phyloP scores from a whole-genome alignment of 2,329 filamentous ascomycete genomes.

The Trichoderma atroviride region DNA sequence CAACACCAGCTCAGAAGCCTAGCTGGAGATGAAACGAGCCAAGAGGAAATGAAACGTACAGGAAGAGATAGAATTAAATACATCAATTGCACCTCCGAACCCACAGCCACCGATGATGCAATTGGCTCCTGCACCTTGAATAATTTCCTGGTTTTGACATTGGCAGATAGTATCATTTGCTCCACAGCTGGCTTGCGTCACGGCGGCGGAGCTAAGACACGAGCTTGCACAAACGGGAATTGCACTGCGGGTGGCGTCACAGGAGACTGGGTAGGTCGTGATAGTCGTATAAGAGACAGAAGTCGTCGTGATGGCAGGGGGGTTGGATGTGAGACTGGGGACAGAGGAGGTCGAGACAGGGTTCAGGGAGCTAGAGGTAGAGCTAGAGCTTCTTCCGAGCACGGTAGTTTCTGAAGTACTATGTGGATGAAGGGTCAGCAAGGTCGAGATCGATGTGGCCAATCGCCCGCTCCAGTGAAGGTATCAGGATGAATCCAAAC shows the following conservation, averaged over 20 bases:
- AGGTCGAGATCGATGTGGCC: background rate
- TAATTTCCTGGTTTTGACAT: background rate
- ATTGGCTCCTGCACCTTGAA: background rate
- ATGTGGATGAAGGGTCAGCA: background rate
- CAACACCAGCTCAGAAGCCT: too few relatives aligned
- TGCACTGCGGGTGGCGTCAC: background rate
- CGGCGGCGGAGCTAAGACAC: background rate
- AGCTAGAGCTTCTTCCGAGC: background rate
- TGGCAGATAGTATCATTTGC: background rate
- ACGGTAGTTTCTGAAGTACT: background rate
- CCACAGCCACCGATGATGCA: background rate
- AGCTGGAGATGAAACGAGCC: background rate
- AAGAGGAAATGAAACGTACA: background rate
- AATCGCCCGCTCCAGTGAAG: background rate
- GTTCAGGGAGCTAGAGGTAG: background rate
- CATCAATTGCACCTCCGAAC: background rate
- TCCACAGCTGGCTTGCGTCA: background rate
- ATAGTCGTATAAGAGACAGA: background rate
- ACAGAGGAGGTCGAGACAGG: background rate
- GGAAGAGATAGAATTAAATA: background rate
- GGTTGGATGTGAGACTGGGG: background rate
- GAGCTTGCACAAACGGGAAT: background rate
- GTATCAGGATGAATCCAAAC: background rate
- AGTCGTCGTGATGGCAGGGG: background rate
- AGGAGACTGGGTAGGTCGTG: background rate